These are phyloP conservation scores for Ormosia semicastrata DNA, from an alignment of 306 rosid species.

Conservation along the genomic window DNA sequence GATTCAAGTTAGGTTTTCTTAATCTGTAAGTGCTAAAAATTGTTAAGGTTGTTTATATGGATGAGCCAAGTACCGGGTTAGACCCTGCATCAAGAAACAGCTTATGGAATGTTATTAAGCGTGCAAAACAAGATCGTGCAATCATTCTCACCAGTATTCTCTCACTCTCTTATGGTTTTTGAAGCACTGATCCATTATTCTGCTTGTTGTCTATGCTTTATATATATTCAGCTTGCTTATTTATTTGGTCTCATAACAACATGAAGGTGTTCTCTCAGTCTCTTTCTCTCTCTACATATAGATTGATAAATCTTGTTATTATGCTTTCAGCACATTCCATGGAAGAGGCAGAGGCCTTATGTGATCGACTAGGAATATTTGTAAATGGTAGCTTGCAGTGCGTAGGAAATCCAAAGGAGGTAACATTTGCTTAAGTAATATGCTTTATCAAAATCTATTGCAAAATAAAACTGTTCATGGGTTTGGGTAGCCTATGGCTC, in stretches of 20 bases:
- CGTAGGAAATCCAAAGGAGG: constrained; percentile 91
- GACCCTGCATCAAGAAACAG: constrained; percentile 87
- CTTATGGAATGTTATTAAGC: constrained; percentile 78
- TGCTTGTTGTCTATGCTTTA: neutral
- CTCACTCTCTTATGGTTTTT: constrained; percentile 25
- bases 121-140: constrained; percentile 76
- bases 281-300: neutral
- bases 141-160: constrained; percentile 79
- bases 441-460: constrained; percentile 11
- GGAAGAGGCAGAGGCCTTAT: constrained; percentile 92
- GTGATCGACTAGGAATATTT: constrained; percentile 83
- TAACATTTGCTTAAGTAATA: constrained; percentile 20
- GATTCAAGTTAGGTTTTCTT: neutral
- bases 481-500: neutral
- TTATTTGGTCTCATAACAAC: neutral
- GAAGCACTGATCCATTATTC: neutral
- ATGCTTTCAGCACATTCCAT: constrained; percentile 83
- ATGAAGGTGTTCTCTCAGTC: neutral
- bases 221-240: neutral
- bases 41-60: constrained; percentile 89
- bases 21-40: neutral
- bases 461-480: neutral
- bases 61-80: constrained; percentile 88
- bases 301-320: constrained; percentile 22
- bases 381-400: constrained; percentile 87